phyloP scores from a whole-genome alignment of 148 eudicot species.

The Pharnaceum exiguum region DNA sequence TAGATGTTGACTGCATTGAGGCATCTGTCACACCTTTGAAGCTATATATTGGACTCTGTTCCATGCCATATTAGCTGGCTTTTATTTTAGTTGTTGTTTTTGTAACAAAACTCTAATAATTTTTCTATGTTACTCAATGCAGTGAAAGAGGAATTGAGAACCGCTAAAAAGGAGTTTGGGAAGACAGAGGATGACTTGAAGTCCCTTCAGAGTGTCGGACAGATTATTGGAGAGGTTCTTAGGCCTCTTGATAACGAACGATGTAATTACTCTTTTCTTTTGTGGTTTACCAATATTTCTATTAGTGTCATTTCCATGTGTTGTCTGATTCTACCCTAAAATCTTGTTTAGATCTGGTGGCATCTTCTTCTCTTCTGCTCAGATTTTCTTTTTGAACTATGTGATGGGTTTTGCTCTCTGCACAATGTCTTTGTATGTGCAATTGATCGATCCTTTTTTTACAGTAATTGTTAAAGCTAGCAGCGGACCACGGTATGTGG shows the following conservation, averaged over 20 bases:
- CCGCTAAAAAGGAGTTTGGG: conserved; percentile 78
- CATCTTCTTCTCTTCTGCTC: not conserved
- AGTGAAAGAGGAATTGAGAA: conserved; percentile 71
- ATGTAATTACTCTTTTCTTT: conserved; percentile 42
- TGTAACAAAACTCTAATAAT: too few species aligned
- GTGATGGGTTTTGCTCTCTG: not conserved
- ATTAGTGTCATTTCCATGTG: not conserved
- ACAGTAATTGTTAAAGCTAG: conserved; percentile 91
- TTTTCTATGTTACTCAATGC: conserved; percentile 23
- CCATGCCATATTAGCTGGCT: too few species aligned
- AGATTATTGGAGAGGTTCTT: conserved; percentile 97
- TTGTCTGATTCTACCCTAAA: not conserved
- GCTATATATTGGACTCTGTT: too few species aligned
- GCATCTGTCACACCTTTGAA: too few species aligned
- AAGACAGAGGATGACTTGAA: conserved; percentile 97
- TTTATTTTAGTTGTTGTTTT: too few species aligned
- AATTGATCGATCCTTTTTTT: too few species aligned
- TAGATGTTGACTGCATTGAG: too few species aligned
- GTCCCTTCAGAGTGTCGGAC: conserved; percentile 98
- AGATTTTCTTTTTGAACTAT: not conserved
- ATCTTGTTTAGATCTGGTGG: too few species aligned
- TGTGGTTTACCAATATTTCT: not conserved
- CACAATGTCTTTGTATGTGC: not conserved
- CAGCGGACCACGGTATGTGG: conserved; percentile 97
- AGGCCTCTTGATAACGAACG: conserved; percentile 97